Evolutionary conservation across 2,329 filamentous ascomycete species (phyloP).

Genomic region (Diatrype stigma): DNA sequence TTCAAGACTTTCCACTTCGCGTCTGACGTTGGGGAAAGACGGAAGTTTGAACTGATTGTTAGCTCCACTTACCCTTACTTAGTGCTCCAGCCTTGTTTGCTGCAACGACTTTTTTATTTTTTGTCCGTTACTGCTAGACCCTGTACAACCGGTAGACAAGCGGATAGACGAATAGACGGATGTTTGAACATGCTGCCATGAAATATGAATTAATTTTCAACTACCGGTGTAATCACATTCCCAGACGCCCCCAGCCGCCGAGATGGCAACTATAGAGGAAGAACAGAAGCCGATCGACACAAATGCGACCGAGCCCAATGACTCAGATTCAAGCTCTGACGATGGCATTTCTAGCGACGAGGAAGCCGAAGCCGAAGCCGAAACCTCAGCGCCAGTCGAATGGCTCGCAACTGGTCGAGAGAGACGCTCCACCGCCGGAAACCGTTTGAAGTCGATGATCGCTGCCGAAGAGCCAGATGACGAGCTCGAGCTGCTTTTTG

Average conservation of each 20-base stretch:
- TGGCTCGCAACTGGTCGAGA: conserved; percentile 70
- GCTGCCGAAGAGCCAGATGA: conserved; percentile 68
- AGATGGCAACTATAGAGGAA: conserved; percentile 39
- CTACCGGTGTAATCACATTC: too few species aligned
- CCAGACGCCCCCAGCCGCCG: conserved; percentile 20
- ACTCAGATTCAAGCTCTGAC: conserved; percentile 33
- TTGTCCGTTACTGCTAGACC: too few species aligned
- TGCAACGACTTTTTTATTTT: too few species aligned
- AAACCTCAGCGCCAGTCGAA: conserved; percentile 45
- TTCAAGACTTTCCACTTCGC: too few species aligned
- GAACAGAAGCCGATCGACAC: conserved; percentile 32
- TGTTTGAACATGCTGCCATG: background rate
- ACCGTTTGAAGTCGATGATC: conserved; percentile 74
- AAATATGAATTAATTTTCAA: background rate
- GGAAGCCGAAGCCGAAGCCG: conserved; percentile 12
- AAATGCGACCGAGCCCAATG: conserved; percentile 26
- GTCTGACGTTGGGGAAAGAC: too few species aligned
- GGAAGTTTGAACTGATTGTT: too few species aligned
- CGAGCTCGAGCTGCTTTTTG: conserved; percentile 71
- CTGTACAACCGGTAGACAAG: too few species aligned
- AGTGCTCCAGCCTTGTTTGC: too few species aligned
- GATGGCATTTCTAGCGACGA: conserved; percentile 29
- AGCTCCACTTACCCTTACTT: too few species aligned
- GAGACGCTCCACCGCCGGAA: conserved; percentile 78
- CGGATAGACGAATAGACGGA: too few species aligned